Base-by-base conservation (phyloP, 83 land plant species). In the Picea abies region DNA sequence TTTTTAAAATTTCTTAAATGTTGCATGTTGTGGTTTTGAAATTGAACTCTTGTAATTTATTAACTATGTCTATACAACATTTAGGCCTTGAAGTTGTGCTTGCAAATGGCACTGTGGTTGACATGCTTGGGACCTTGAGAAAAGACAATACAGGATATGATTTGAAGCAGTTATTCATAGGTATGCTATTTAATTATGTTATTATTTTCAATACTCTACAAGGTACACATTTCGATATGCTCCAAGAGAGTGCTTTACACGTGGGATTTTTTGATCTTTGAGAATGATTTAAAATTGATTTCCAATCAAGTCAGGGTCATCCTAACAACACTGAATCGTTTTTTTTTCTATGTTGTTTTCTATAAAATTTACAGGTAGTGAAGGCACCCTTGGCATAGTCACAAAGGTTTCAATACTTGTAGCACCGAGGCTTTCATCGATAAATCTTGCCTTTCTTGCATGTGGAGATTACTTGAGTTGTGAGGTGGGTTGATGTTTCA, bases 71-170 rank as follows among this genome's bases (percentile, higher is more conserved):
- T 82, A 39, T 81, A 37, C 63, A 5, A 47, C 23, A 78, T 84
- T 16, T 83, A 97, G 99, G 99, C n/a, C 86, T 97, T 76, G 99
- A 97, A 87, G 97, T 90, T 82, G 97, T 96, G 4, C 88, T 96
- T 77, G 94, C 99, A 71, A 83, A 97, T 90, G 99, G 99, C 37
- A 87, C 93, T 25, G 88, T 94, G 19, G 89, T 97, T 58, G 98
- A 97, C 83, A 85, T 96, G 94, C 94, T 96, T 80, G 90, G 93
- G 19, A 91, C 93, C 66, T 84, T 97, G 79, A 92, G 97, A 22
- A 97, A 97, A 88, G 99, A 97, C 83, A 97, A 97, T 81, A 97
- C 99, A 60, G 99, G 99, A 23, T 97, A 97, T 85, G 98, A 97
- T 87, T 80, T 97, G 88, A 97, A 97, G 92, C 99, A 97, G 86